Conservation (phyloP, 495 filamentous ascomycete species). For the Aspergillus nanangensis region DNA sequence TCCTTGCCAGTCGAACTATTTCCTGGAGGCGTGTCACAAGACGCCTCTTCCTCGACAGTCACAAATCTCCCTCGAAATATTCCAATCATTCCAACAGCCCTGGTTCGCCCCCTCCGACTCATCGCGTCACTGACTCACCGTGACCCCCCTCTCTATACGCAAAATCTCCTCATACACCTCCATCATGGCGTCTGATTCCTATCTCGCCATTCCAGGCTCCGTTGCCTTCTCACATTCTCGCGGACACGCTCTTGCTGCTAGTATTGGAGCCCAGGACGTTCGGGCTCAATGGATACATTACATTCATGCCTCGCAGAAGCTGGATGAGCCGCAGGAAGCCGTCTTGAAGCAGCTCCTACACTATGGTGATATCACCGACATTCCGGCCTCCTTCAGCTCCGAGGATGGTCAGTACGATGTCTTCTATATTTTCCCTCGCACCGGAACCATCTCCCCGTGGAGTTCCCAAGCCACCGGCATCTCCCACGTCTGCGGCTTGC, state of each 20-base stretch:
- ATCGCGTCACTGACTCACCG: slow-evolving; percentile 8
- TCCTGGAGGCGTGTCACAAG: slow-evolving; percentile 15
- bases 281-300: slow-evolving; percentile 65
- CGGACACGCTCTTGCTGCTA: slow-evolving; percentile 42
- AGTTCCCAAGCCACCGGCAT: slow-evolving; percentile 94
- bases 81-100: background rate
- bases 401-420: slow-evolving; percentile 42
- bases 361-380: slow-evolving; percentile 55
- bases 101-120: slow-evolving; percentile 1
- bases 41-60: slow-evolving; percentile 10
- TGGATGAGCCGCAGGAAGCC: slow-evolving; percentile 38
- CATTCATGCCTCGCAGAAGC: slow-evolving; percentile 39
- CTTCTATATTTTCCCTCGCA: slow-evolving; percentile 72
- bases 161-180: slow-evolving; percentile 7
- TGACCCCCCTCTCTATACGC: background rate
- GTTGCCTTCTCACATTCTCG: slow-evolving; percentile 53
- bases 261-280: slow-evolving; percentile 51
- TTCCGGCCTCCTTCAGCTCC: slow-evolving; percentile 38
- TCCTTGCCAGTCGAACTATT: slow-evolving; percentile 13
- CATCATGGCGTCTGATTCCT: slow-evolving; percentile 37
- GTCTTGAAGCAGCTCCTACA: slow-evolving; percentile 57
- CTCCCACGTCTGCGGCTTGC: slow-evolving; percentile 83
- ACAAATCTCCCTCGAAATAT: slow-evolving; percentile 2
- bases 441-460: slow-evolving; percentile 90
- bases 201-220: slow-evolving; percentile 47